These are phyloP conservation scores for Cucurbita pepo DNA, from an alignment of 306 rosid species.

Conservation along the genomic window DNA sequence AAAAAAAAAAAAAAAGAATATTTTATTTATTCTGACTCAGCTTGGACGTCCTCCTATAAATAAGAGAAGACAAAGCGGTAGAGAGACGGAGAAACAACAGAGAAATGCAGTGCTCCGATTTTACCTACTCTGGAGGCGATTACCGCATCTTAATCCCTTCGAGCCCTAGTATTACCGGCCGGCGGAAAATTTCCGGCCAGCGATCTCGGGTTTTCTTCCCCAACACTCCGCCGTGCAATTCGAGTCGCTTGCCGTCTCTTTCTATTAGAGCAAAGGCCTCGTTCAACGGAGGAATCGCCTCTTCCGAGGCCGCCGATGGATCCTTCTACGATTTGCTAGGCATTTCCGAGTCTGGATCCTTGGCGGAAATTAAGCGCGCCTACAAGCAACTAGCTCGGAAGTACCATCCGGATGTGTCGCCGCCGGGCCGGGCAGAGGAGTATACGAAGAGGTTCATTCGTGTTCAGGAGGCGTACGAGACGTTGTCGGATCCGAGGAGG, in stretches of 20 bases:
- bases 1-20: neutral
- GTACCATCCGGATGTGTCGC: constrained; percentile 91
- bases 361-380: constrained; percentile 59
- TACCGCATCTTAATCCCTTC: constrained; percentile 30
- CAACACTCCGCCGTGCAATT: neutral
- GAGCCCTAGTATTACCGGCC: neutral
- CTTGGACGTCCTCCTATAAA: neutral
- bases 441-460: constrained; percentile 57
- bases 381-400: constrained; percentile 73
- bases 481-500: constrained; percentile 53
- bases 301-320: constrained; percentile 8
- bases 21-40: neutral
- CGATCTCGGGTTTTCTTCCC: neutral
- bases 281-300: constrained; percentile 18
- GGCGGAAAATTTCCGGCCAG: neutral
- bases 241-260: constrained; percentile 12
- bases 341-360: constrained; percentile 47
- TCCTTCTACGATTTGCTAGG: constrained; percentile 73
- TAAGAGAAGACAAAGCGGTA: neutral
- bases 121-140: constrained; percentile 32
- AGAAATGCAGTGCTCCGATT: constrained; percentile 38
- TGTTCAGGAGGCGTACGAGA: constrained; percentile 87
- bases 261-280: constrained; percentile 25
- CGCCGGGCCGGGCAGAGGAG: constrained; percentile 71
- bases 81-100: neutral